Evolutionary conservation across 345 rosid species (phyloP).

Genomic region (Melaleuca quinquenervia): DNA sequence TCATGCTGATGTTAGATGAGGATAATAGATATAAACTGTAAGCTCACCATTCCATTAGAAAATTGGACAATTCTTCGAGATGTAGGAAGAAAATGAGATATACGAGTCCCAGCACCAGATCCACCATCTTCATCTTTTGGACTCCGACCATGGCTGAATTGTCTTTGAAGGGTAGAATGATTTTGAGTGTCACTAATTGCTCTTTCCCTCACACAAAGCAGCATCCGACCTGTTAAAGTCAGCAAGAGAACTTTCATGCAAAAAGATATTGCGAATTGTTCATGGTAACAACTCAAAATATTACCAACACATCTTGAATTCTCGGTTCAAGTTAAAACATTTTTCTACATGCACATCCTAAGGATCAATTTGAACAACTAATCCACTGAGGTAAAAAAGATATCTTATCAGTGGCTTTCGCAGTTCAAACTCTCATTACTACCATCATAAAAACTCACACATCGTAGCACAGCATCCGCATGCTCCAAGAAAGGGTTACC

Average conservation of each 20-base stretch:
- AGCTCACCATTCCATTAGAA: constrained; percentile 53
- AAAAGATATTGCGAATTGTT: neutral
- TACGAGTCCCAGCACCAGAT: constrained; percentile 40
- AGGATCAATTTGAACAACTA: neutral
- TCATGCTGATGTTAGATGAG: neutral
- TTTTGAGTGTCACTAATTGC: constrained; percentile 33
- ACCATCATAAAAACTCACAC: neutral
- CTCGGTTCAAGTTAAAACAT: neutral
- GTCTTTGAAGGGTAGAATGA: constrained; percentile 63
- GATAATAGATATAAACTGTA: neutral
- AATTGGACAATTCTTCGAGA: constrained; percentile 77
- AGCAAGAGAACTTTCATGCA: neutral
- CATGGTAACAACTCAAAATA: neutral
- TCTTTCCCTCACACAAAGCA: constrained; percentile 69
- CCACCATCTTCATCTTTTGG: constrained; percentile 55
- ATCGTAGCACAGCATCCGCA: neutral
- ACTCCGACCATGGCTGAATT: constrained; percentile 52
- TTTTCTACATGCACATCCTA: neutral
- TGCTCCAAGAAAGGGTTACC: neutral
- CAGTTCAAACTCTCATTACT: neutral
- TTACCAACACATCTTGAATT: neutral
- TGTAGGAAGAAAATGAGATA: constrained; percentile 68
- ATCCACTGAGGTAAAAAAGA: neutral
- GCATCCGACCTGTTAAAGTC: constrained; percentile 48
- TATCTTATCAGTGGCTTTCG: neutral